phyloP scores from a whole-genome alignment of 2,329 filamentous ascomycete species.

The Aureobasidium mangrovei region DNA sequence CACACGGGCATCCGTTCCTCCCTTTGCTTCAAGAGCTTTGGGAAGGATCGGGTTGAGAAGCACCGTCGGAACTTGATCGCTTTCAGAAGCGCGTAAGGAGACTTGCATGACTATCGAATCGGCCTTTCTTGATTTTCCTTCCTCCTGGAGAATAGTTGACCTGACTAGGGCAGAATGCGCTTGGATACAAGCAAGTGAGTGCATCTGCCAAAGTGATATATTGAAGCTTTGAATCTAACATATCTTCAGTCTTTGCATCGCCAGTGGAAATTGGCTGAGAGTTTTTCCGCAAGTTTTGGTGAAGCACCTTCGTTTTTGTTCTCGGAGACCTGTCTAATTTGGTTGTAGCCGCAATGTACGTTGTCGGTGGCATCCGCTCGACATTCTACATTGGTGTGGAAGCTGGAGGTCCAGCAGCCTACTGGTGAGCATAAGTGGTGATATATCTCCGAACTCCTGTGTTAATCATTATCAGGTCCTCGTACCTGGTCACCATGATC shows the following conservation, averaged over 20 bases:
- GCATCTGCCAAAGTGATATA: neutral
- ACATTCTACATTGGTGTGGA: constrained; percentile 56
- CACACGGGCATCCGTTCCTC: constrained; percentile 27
- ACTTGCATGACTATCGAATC: constrained; percentile 27
- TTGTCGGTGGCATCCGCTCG: constrained; percentile 50
- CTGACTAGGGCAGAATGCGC: constrained; percentile 32
- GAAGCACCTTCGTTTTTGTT: constrained; percentile 14
- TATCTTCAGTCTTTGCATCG: constrained; percentile 44
- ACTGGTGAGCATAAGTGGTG: constrained; percentile 37
- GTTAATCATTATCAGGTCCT: constrained; percentile 38
- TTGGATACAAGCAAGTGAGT: constrained; percentile 48
- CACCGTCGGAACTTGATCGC: constrained; percentile 32
- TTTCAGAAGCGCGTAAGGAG: constrained; percentile 34
- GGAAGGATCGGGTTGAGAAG: constrained; percentile 28
- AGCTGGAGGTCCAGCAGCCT: constrained; percentile 52
- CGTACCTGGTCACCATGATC: constrained; percentile 50
- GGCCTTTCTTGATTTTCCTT: constrained; percentile 17
- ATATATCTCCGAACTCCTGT: constrained; percentile 10
- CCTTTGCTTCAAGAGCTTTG: constrained; percentile 10
- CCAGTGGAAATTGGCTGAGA: constrained; percentile 49
- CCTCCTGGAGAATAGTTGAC: constrained; percentile 11
- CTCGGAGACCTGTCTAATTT: constrained; percentile 14
- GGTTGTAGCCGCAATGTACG: constrained; percentile 48
- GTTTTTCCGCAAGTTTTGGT: constrained; percentile 53
- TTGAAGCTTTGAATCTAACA: constrained; percentile 16